These are phyloP conservation scores for Stephania japonica DNA, from an alignment of 164 flowering plant genomes.

Conservation along the genomic window DNA sequence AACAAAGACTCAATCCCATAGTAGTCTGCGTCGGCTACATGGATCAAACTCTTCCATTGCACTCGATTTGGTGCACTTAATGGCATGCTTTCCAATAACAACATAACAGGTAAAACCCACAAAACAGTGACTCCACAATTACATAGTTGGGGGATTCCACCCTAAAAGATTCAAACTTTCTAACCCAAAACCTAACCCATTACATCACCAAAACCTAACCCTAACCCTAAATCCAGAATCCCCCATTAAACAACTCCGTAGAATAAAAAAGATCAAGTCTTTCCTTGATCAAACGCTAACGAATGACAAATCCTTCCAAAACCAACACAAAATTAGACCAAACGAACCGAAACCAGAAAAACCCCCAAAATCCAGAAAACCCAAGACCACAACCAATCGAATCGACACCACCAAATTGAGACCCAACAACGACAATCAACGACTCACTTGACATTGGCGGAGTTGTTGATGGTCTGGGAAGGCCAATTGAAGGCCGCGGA, in stretches of 20 bases:
- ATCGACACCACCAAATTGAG: background rate
- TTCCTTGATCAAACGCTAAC: background rate
- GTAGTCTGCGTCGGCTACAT: background rate
- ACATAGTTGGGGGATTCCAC: too few relatives aligned
- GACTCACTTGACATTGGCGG: conserved; percentile 35
- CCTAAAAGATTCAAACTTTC: too few relatives aligned
- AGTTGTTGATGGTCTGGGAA: conserved; percentile 28
- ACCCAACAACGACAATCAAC: background rate
- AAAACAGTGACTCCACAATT: too few relatives aligned
- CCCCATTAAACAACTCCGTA: background rate
- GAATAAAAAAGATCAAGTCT: too few relatives aligned
- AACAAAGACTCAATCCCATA: background rate
- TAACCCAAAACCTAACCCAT: too few relatives aligned
- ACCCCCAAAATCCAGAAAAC: background rate
- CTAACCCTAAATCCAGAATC: background rate
- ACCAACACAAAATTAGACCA: background rate
- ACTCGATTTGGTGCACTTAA: too few relatives aligned
- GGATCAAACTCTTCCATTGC: too few relatives aligned
- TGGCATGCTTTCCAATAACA: too few relatives aligned
- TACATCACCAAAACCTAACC: too few relatives aligned
- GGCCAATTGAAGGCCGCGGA: conserved; percentile 46
- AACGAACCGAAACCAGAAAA: background rate
- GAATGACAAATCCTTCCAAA: too few relatives aligned
- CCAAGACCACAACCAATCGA: background rate
- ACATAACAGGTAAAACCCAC: too few relatives aligned